phyloP scores from a whole-genome alignment of 176 grass and related monocot genomes.

The Typha latifolia region DNA sequence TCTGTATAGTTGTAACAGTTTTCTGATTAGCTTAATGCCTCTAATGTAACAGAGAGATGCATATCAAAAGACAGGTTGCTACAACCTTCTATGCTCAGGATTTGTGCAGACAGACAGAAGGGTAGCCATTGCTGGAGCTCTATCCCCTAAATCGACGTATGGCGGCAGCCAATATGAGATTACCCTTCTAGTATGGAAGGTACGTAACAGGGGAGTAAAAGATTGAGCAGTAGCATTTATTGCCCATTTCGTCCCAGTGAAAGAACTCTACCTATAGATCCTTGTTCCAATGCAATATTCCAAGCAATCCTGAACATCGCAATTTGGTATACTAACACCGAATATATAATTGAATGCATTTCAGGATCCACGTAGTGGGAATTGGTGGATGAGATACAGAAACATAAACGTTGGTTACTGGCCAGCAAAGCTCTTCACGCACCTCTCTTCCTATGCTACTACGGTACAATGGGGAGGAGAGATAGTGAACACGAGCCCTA shows the following conservation, averaged over 20 bases:
- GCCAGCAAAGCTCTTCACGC: conserved; percentile 7
- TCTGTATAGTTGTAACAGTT: not conserved
- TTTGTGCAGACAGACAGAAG: conserved; percentile 10
- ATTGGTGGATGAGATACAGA: conserved; percentile 10
- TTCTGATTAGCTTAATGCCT: not conserved
- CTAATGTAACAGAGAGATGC: conserved; percentile 3
- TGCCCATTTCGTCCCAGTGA: too few relatives aligned
- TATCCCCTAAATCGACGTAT: conserved; percentile 1
- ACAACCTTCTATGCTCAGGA: conserved; percentile 17
- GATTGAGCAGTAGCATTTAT: too few relatives aligned
- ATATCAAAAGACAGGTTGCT: conserved; percentile 17
- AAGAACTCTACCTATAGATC: not conserved
- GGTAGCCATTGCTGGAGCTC: conserved; percentile 1
- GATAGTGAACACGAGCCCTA: not conserved
- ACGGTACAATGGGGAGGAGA: conserved; percentile 13
- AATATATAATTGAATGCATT: not conserved
- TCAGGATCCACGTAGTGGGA: conserved; percentile 8
- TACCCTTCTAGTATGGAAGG: conserved; percentile 12
- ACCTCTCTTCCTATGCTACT: not conserved
- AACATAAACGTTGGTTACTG: conserved; percentile 3
- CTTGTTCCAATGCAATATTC: too few relatives aligned
- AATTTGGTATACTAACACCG: not conserved
- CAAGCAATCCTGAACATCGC: not conserved
- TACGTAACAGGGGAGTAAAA: not conserved
- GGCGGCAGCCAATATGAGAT: conserved; percentile 1